Base-by-base conservation (phyloP, 176 grass and related monocot genomes). In the Saccharum officinarum region DNA sequence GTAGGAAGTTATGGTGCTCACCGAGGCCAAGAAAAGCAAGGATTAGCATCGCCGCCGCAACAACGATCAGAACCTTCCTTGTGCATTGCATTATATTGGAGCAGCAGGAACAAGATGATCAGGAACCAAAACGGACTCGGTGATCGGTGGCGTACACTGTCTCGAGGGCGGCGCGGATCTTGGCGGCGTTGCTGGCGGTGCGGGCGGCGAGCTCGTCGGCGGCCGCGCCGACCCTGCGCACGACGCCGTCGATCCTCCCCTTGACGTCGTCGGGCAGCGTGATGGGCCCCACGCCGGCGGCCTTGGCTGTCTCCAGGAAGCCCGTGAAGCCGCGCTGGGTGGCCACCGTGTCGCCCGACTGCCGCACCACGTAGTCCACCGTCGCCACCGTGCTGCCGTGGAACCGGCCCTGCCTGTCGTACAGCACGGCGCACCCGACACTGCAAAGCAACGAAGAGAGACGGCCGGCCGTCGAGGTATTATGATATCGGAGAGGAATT, bases 351-450 rank as follows among this genome's bases (percentile, higher is more conserved):
- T 85, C 78, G 31, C 50, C 76, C 1, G 93, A 87, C 82, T 94
- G 89, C 10, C 59, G 37, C 41, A 79, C 80, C 52, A 94, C 85
- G 73, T 88, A 98, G 60, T 94, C 86, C 80, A 85, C 68, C 64
- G 91, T 98, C 80, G 26, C 86, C 77, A 81, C 20, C 70, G 89
- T 92, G 89, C 87, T 98, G 22, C 84, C 45, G 31, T 95, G 65
- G 81, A 98, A 95, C 8, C 81, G 86, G 39, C 73, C 80, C 79
- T 98, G 91, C 20, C 96, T 93, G 80, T 83, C 79, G 86, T 92
- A 95, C 82, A 98, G 34, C 36, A 92, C 14, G 57, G 78, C 62
- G 66, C 96, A 98, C 69, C 96, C 93, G 25, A 91, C 18, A 10
- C 96, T 94, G n/a, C n/a, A n/a, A n/a, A n/a, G 83, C 79, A 13